Evolutionary conservation across 345 rosid genomes (phyloP).

Genomic region (sweet orange (Citrus sinensis)): DVS_A1.0 CM039163.1:36387501-36388000

Average conservation of each 20-base stretch:
- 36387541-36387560: slow-evolving; percentile 61
- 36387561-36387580: slow-evolving; percentile 57
- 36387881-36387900: too few species aligned
- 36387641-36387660: background rate
- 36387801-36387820: background rate
- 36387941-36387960: background rate
- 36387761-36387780: background rate
- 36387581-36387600: slow-evolving; percentile 51
- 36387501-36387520: slow-evolving; percentile 69
- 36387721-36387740: background rate
- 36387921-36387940: background rate
- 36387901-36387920: background rate
- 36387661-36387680: background rate
- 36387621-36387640: slow-evolving; percentile 20
- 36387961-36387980: background rate
- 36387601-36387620: slow-evolving; percentile 26
- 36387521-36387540: slow-evolving; percentile 27
- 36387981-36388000: background rate
- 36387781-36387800: background rate
- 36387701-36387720: background rate
- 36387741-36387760: background rate
- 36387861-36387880: too few species aligned
- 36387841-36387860: too few species aligned
- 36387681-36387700: background rate
- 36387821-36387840: background rate